Conservation (phyloP, 2,329 filamentous ascomycete species). For the Fusarium agapanthi region DNA sequence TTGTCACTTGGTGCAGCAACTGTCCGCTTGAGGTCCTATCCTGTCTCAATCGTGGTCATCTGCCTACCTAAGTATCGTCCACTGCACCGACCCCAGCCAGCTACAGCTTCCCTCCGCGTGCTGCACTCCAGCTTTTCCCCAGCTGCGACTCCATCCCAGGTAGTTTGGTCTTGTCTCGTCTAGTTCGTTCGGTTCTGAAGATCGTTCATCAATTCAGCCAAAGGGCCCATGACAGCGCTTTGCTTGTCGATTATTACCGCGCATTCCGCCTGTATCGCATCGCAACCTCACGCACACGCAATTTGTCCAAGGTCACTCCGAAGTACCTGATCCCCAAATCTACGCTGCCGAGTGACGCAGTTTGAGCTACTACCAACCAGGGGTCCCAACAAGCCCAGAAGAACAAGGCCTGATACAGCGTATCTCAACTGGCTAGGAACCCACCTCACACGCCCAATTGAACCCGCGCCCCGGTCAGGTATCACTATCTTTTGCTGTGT, state of each 20-base stretch:
- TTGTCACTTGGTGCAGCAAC: slow-evolving; percentile 30
- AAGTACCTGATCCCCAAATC: slow-evolving; percentile 38
- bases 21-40: slow-evolving; percentile 23
- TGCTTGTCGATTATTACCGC: slow-evolving; percentile 19
- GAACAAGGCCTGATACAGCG: background rate
- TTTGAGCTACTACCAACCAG: slow-evolving; percentile 33
- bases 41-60: slow-evolving; percentile 37
- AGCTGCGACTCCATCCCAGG: slow-evolving; percentile 14
- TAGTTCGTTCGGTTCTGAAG: slow-evolving; percentile 11
- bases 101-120: slow-evolving; percentile 14
- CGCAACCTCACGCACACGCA: slow-evolving; percentile 8
- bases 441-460: slow-evolving; percentile 27
- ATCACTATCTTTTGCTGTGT: slow-evolving; percentile 24
- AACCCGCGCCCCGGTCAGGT: slow-evolving; percentile 15
- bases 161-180: slow-evolving; percentile 1
- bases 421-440: slow-evolving; percentile 32
- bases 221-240: slow-evolving; percentile 4
- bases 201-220: slow-evolving; percentile 11
- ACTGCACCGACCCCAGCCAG: slow-evolving; percentile 22
- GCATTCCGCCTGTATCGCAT: slow-evolving; percentile 28
- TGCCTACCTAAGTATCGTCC: slow-evolving; percentile 11
- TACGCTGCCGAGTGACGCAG: slow-evolving; percentile 33
- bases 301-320: slow-evolving; percentile 31
- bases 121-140: slow-evolving; percentile 35
- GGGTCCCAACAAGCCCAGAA: slow-evolving; percentile 30